Conservation (phyloP, 805 yeast species). For the Sugiyamaella marilandica region DNA sequence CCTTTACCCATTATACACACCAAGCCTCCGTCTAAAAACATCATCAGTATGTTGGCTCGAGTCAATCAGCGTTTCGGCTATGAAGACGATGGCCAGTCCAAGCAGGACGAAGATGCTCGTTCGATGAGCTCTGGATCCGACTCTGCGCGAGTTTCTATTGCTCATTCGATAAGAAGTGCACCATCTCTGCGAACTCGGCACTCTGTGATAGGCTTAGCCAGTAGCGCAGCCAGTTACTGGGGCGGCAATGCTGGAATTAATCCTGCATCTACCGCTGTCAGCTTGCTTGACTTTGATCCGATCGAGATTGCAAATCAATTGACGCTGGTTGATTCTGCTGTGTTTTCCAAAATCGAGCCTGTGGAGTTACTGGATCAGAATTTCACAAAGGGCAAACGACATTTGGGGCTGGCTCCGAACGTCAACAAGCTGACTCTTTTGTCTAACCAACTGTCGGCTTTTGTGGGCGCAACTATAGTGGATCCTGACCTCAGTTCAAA, state of each 20-base stretch:
- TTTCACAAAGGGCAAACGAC: conserved; percentile 28
- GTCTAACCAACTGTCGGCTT: conserved; percentile 34
- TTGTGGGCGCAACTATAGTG: conserved; percentile 34
- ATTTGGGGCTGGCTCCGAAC: conserved; percentile 31
- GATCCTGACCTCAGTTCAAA: conserved; percentile 26
- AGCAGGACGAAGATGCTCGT: conserved; percentile 10
- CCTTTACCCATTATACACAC: not conserved
- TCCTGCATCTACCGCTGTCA: conserved; percentile 4
- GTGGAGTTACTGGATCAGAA: conserved; percentile 34
- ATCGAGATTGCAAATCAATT: conserved; percentile 33
- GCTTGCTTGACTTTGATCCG: conserved; percentile 30
- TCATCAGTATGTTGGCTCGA: conserved; percentile 10
- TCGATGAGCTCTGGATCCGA: conserved; percentile 13
- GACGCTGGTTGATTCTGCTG: conserved; percentile 31
- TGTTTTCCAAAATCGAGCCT: conserved; percentile 28
- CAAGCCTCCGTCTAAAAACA: conserved; percentile 10
- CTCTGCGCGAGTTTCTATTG: conserved; percentile 11
- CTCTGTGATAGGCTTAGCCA: not conserved
- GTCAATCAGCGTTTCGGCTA: conserved; percentile 12
- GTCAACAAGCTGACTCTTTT: conserved; percentile 27
- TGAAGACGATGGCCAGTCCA: not conserved
- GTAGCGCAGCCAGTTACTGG: not conserved
- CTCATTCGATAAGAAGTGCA: not conserved
- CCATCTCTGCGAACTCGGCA: not conserved
- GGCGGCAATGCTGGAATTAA: conserved; percentile 1